Conservation (phyloP, 2,329 filamentous ascomycete species). For the Sporothrix brasiliensis region DNA sequence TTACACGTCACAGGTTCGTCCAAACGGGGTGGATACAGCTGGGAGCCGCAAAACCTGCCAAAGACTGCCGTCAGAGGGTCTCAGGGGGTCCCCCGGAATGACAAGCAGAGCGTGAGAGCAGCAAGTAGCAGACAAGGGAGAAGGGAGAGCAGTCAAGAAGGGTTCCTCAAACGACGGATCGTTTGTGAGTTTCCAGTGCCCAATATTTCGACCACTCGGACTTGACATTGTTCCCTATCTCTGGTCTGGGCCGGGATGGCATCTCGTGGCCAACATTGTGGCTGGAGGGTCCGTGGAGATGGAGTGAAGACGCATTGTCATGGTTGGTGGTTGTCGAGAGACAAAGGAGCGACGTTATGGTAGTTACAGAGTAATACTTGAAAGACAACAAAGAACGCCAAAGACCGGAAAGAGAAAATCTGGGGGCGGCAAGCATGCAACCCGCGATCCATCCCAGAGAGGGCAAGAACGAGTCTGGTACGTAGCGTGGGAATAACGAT, state of each 20-base stretch:
- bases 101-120: background rate
- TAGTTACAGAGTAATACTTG: too few relatives aligned
- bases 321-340: background rate
- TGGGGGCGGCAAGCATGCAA: slow-evolving; percentile 28
- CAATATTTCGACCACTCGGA: background rate
- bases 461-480: background rate
- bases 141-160: too few relatives aligned
- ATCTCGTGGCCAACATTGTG: slow-evolving; percentile 14
- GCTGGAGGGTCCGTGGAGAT: background rate
- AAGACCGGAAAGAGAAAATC: background rate
- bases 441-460: slow-evolving; percentile 14
- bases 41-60: background rate
- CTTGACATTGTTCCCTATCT: background rate
- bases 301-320: background rate
- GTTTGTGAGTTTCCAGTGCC: background rate
- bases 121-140: too few relatives aligned
- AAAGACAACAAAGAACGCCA: background rate
- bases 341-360: background rate
- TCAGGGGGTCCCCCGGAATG: background rate
- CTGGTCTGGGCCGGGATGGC: background rate
- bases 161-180: too few relatives aligned
- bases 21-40: background rate
- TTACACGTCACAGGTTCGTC: background rate
- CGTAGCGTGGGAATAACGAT: too few relatives aligned
- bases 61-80: slow-evolving; percentile 4